Conservation (phyloP, 2,329 filamentous ascomycete species). For the Xylaria sp. region DNA sequence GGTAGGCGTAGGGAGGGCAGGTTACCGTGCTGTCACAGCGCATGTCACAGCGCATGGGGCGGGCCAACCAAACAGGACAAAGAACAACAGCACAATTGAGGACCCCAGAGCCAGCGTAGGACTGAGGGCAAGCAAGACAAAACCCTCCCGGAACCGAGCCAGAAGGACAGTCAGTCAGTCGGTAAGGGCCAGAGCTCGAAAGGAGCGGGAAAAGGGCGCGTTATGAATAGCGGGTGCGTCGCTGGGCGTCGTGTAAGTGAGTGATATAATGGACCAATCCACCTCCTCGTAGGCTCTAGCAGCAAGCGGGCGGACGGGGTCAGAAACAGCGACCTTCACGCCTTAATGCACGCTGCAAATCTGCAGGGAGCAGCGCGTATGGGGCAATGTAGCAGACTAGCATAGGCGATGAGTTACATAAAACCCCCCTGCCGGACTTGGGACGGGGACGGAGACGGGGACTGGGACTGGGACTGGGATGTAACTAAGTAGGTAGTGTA, state of each 20-base stretch:
- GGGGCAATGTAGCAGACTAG: conserved; percentile 21
- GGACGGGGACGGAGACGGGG: no score
- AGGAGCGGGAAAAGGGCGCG: conserved; percentile 9
- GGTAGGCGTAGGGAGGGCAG: background rate
- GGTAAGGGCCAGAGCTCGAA: background rate
- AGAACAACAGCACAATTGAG: background rate
- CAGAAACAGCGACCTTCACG: conserved; percentile 18
- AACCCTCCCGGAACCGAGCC: background rate
- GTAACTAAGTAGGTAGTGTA: no score
- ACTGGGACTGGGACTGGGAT: background rate
- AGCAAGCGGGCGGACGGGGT: conserved; percentile 9
- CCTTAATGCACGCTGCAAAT: conserved; percentile 27
- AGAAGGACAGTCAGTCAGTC: background rate
- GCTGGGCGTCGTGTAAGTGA: conserved; percentile 2
- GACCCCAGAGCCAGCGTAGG: background rate
- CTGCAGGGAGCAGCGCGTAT: conserved; percentile 28
- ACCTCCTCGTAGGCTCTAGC: background rate
- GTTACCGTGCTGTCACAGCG: background rate
- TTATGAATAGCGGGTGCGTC: conserved; percentile 11
- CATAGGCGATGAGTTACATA: conserved; percentile 19
- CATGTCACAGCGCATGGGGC: background rate
- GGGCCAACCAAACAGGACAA: background rate
- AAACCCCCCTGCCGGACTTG: background rate
- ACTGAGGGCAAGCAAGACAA: background rate
- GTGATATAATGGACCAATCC: conserved; percentile 1